phyloP scores from a whole-genome alignment of 352 stramenopile genomes.

The Halophytophthora polymorphica region DNA sequence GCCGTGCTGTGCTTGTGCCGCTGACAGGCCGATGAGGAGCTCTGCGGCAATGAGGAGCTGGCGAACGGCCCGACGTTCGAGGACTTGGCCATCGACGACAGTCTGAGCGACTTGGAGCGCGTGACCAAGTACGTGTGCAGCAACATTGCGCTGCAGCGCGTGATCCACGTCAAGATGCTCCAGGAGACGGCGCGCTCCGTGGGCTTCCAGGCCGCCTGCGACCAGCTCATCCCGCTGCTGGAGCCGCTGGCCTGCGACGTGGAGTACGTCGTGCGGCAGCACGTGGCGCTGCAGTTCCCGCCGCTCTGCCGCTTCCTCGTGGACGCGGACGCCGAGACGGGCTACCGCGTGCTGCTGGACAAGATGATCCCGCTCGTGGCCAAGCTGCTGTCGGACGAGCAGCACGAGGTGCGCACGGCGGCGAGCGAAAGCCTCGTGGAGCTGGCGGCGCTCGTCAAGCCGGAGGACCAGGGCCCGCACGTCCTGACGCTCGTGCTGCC shows the following conservation, averaged over 20 bases:
- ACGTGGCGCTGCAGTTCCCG: conserved; percentile 90
- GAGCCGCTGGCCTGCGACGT: conserved; percentile 84
- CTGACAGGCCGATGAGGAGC: conserved; percentile 24
- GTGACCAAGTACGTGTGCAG: conserved; percentile 95
- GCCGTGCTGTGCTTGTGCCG: background rate
- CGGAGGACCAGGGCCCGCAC: conserved; percentile 87
- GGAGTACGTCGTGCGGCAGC: conserved; percentile 94
- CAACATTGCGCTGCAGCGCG: conserved; percentile 95
- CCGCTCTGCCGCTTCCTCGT: conserved; percentile 73
- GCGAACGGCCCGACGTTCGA: conserved; percentile 92
- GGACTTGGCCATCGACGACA: conserved; percentile 98
- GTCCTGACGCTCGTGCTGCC: conserved; percentile 92
- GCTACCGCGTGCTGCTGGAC: conserved; percentile 75
- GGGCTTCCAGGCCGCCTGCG: conserved; percentile 80
- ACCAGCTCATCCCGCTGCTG: conserved; percentile 89
- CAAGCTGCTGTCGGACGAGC: conserved; percentile 78
- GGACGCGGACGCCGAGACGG: conserved; percentile 33
- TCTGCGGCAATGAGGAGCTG: conserved; percentile 31
- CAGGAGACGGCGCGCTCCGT: conserved; percentile 82
- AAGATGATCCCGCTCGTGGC: conserved; percentile 75
- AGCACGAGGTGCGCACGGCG: conserved; percentile 86
- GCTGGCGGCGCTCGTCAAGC: conserved; percentile 81
- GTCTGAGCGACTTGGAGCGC: conserved; percentile 92
- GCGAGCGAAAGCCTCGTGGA: conserved; percentile 86
- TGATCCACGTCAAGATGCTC: conserved; percentile 97